These are phyloP conservation scores for Casuarina equisetifolia DNA, from an alignment of 306 rosid species.

Conservation along the genomic window DNA sequence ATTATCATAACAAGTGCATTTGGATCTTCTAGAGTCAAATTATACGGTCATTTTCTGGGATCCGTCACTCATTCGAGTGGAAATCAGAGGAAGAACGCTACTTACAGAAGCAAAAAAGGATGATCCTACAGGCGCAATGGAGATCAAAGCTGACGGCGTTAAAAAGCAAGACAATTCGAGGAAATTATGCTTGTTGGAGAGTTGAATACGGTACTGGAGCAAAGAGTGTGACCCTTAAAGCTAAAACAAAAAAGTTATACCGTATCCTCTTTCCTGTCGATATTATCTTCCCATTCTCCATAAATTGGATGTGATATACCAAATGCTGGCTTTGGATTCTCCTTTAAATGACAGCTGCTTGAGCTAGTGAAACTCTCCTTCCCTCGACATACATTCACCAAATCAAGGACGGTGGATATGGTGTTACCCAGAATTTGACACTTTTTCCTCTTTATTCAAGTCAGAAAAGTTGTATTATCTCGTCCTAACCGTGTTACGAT, in stretches of 20 bases:
- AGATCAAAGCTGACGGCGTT: neutral
- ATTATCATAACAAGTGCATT: too few species aligned
- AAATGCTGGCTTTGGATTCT: neutral
- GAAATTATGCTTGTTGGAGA: too few species aligned
- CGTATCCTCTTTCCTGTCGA: too few species aligned
- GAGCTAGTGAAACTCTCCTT: too few species aligned
- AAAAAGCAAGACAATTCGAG: too few species aligned
- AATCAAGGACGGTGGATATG: neutral
- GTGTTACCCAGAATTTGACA: slow-evolving; percentile 1
- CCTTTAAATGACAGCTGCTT: neutral
- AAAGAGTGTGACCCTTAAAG: too few species aligned
- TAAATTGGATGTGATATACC: neutral
- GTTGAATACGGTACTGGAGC: too few species aligned
- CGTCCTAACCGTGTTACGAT: too few species aligned
- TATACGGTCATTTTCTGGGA: neutral
- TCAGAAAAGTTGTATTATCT: neutral
- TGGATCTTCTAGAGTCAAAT: neutral
- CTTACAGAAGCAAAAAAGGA: neutral
- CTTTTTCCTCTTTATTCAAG: neutral
- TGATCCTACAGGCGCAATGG: neutral
- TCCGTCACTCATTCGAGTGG: neutral
- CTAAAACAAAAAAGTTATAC: too few species aligned
- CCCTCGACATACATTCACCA: too few species aligned
- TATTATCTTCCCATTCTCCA: too few species aligned
- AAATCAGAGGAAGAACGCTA: neutral